Evolutionary conservation across 1,284 basidiomycete species (phyloP).

Genomic region (Mrakiaceae sp.): DNA sequence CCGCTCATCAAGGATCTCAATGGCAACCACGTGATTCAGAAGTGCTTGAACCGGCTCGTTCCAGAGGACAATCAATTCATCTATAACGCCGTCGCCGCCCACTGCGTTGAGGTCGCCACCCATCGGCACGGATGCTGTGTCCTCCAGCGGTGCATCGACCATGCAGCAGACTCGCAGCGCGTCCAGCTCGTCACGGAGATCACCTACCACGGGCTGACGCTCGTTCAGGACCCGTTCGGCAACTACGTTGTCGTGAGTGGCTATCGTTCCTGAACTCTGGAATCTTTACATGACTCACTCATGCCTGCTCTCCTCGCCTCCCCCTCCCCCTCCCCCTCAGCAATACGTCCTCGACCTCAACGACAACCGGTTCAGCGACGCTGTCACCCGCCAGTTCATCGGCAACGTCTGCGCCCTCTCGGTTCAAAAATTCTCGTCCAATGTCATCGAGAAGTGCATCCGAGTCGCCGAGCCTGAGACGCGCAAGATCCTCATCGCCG

Average conservation of each 20-base stretch:
- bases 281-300: no score
- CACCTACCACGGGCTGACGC: slow-evolving; percentile 91
- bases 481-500: slow-evolving; percentile 89
- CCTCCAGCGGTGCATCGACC: slow-evolving; percentile 95
- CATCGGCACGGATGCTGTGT: slow-evolving; percentile 99
- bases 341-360: slow-evolving; percentile 98
- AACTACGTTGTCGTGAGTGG: slow-evolving; percentile 59
- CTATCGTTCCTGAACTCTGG: neutral
- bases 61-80: slow-evolving; percentile 99
- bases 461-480: slow-evolving; percentile 92
- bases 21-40: slow-evolving; percentile 99
- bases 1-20: slow-evolving; percentile 99
- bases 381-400: slow-evolving; percentile 90
- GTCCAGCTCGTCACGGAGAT: slow-evolving; percentile 98
- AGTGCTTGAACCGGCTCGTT: slow-evolving; percentile 93
- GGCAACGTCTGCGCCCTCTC: slow-evolving; percentile 97
- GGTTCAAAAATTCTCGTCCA: slow-evolving; percentile 96
- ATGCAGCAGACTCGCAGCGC: slow-evolving; percentile 87
- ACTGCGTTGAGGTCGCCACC: slow-evolving; percentile 98
- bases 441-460: slow-evolving; percentile 94
- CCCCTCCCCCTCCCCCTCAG: slow-evolving; percentile 32
- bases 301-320: slow-evolving; percentile 6
- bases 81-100: slow-evolving; percentile 97
- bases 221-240: slow-evolving; percentile 98
- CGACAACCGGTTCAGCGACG: slow-evolving; percentile 95